Evolutionary conservation across 441 rosid genomes (phyloP).

Genomic region (Corymbia citriodora): DNA sequence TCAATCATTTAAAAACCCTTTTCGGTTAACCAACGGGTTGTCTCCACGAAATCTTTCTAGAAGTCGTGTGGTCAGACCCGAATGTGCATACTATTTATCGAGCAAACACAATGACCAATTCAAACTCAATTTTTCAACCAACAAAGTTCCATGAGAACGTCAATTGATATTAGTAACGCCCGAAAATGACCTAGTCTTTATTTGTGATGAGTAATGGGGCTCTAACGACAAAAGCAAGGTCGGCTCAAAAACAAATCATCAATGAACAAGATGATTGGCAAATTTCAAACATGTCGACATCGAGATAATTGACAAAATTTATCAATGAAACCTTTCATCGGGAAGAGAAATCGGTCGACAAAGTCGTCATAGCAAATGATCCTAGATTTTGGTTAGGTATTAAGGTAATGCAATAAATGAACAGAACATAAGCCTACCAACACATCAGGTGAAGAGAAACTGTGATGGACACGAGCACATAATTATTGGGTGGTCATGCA

Average conservation of each 20-base stretch:
- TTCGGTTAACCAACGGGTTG: neutral
- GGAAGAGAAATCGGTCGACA: neutral
- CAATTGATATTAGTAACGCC: neutral
- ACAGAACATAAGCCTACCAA: neutral
- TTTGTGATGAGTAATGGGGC: neutral
- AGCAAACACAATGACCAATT: neutral
- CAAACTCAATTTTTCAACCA: neutral
- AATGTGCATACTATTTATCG: neutral
- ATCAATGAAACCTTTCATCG: neutral
- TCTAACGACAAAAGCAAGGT: neutral
- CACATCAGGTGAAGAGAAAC: neutral
- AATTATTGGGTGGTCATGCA: neutral
- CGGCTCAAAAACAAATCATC: neutral
- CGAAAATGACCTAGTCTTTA: neutral
- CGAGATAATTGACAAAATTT: neutral
- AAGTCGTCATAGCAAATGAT: neutral
- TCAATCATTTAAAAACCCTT: neutral
- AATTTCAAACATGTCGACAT: neutral
- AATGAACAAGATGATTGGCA: neutral
- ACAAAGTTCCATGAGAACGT: neutral
- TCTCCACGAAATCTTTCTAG: neutral
- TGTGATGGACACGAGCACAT: neutral
- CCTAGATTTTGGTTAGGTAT: neutral
- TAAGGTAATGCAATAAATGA: neutral
- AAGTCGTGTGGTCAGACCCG: neutral